Percentiles rank a stretch among this genome's conserved stretches.
These are phyloP conservation scores for Penicillium bovifimosum DNA, from an alignment of 495 filamentous ascomycete species.

Conservation along the genomic window DNA sequence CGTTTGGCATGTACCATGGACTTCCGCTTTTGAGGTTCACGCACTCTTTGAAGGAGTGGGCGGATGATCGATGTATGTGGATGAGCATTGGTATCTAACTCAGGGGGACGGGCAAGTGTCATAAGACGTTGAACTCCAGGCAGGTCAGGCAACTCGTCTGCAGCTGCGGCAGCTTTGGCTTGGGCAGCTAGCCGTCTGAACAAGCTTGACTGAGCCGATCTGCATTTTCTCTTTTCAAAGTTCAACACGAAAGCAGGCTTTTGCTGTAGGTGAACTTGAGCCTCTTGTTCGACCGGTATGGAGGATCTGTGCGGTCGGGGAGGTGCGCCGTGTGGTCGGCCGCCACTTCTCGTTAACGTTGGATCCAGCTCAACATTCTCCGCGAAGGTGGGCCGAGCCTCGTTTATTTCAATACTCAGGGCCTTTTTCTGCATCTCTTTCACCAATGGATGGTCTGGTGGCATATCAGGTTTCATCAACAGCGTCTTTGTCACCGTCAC, in stretches of 20 bases:
- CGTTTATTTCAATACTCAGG: constrained; percentile 24
- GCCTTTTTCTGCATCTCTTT: constrained; percentile 49
- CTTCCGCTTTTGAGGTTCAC: background rate
- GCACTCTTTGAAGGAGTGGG: constrained; percentile 1
- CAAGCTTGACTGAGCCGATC: constrained; percentile 24
- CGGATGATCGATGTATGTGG: constrained; percentile 25
- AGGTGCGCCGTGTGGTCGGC: background rate
- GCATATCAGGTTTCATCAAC: constrained; percentile 43
- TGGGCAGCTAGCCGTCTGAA: constrained; percentile 18
- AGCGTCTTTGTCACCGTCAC: constrained; percentile 52
- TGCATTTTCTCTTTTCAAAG: constrained; percentile 27
- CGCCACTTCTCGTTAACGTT: constrained; percentile 20
- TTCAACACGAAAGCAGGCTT: constrained; percentile 32
- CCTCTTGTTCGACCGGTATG: constrained; percentile 28
- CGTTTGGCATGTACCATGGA: background rate
- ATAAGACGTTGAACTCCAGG: constrained; percentile 29
- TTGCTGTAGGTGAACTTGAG: constrained; percentile 35
- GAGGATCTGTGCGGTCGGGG: background rate
- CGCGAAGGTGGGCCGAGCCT: constrained; percentile 28
- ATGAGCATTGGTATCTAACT: constrained; percentile 4
- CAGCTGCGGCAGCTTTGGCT: constrained; percentile 3
- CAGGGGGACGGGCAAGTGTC: constrained; percentile 22
- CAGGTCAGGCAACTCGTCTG: background rate
- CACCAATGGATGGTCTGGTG: constrained; percentile 46
- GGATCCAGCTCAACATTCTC: constrained; percentile 30